Evolutionary conservation across 495 filamentous ascomycete species (phyloP).

Genomic region (Trichoderma erinaceum): DNA sequence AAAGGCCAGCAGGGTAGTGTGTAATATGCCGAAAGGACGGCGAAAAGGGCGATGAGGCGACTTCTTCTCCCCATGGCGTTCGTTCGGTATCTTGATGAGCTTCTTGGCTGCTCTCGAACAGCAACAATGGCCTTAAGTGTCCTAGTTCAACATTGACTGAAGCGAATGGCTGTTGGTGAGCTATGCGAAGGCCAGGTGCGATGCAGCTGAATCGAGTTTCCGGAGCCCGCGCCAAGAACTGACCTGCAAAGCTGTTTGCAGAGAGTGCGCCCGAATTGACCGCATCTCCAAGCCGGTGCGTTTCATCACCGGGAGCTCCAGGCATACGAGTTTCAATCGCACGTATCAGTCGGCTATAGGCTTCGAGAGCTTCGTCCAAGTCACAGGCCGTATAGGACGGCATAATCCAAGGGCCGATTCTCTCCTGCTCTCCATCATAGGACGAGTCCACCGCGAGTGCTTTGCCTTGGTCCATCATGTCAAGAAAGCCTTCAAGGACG

Average conservation of each 20-base stretch:
- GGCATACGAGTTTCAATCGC: slow-evolving; percentile 8
- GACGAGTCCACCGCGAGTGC: slow-evolving; percentile 1
- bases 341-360: not conserved
- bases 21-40: not conserved
- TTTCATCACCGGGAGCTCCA: not conserved
- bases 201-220: not conserved
- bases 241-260: not conserved
- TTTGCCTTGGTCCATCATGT: slow-evolving; percentile 10
- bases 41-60: not conserved
- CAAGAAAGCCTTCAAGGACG: slow-evolving; percentile 2
- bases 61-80: not conserved
- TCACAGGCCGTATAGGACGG: not conserved
- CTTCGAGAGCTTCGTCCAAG: slow-evolving; percentile 5
- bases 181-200: slow-evolving; percentile 1
- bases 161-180: slow-evolving; percentile 1
- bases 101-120: slow-evolving; percentile 8
- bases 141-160: not conserved
- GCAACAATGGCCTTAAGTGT: not conserved
- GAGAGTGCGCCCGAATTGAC: not conserved
- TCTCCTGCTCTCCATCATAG: slow-evolving; percentile 1
- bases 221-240: not conserved
- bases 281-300: not conserved
- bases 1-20: not conserved
- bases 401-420: slow-evolving; percentile 8
- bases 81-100: not conserved